A percentile compares a stretch with the other conserved stretches of the same genome.
phyloP scores from a whole-genome alignment of 108 stramenopile genomes.

The Asterionellopsis glacialis region DNA sequence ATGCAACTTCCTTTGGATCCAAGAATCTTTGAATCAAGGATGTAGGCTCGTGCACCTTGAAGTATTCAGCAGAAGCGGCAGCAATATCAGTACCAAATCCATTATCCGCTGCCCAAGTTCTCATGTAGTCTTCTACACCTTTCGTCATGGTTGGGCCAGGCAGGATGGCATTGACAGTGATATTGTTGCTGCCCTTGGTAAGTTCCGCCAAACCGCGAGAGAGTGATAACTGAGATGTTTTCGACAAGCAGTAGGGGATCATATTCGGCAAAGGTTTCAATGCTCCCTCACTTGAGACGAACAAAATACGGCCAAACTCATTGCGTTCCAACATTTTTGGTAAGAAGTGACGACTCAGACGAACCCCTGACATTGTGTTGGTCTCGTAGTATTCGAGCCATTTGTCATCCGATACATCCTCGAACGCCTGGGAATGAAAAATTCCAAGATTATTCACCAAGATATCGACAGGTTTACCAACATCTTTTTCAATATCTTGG shows the following conservation, averaged over 20 bases:
- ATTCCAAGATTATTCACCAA: not conserved
- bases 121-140: not conserved
- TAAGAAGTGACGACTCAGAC: too few species aligned
- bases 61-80: not conserved
- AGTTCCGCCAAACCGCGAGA: slow-evolving; percentile 1
- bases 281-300: too few species aligned
- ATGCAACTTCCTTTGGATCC: slow-evolving; percentile 8
- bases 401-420: not conserved
- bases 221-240: too few species aligned
- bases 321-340: too few species aligned
- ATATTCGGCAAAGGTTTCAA: too few species aligned
- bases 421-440: not conserved
- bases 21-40: slow-evolving; percentile 6
- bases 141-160: slow-evolving; percentile 6
- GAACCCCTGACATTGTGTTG: too few species aligned
- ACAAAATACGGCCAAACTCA: too few species aligned
- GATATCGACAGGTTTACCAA: not conserved
- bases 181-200: slow-evolving; percentile 1
- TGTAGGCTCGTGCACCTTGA: not conserved
- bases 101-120: not conserved
- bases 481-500: not conserved
- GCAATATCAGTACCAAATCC: too few species aligned
- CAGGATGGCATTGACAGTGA: slow-evolving; percentile 3
- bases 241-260: too few species aligned
- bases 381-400: too few species aligned